These are phyloP conservation scores for Trichosanthes truncata DNA, from an alignment of 306 rosid species.

Conservation along the genomic window DNA sequence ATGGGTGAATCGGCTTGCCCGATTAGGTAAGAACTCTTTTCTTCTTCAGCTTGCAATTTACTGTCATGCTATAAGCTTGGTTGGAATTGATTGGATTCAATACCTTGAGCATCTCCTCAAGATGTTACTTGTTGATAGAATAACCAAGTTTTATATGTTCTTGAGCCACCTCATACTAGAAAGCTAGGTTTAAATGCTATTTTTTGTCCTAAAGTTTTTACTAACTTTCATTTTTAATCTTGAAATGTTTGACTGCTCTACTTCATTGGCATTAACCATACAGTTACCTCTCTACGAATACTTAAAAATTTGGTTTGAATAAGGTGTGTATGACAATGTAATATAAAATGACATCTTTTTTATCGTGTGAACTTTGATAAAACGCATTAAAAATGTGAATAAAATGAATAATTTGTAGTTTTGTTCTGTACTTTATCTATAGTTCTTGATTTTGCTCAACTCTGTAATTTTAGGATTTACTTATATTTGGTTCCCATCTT, in stretches of 20 bases:
- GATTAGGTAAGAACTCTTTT: slow-evolving; percentile 50
- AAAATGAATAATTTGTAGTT: not conserved
- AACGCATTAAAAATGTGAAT: not conserved
- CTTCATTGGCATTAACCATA: not conserved
- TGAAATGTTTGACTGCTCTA: not conserved
- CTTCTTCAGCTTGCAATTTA: slow-evolving; percentile 5
- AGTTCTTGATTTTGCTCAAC: not conserved
- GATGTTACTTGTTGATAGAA: not conserved
- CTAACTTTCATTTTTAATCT: not conserved
- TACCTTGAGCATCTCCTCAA: not conserved
- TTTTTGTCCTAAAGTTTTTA: not conserved
- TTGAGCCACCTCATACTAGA: not conserved
- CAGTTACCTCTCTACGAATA: not conserved
- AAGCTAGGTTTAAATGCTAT: not conserved
- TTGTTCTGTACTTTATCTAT: not conserved
- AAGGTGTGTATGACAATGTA: not conserved
- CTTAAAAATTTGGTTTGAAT: not conserved
- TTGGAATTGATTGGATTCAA: not conserved
- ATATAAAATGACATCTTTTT: not conserved
- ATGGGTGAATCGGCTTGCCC: slow-evolving; percentile 94
- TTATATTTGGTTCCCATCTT: not conserved
- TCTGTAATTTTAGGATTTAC: not conserved
- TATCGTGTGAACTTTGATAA: not conserved
- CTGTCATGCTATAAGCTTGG: not conserved
- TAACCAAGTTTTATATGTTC: not conserved